These are phyloP conservation scores for Melanogaster broomeanus DNA, from an alignment of 768 basidiomycete species.

Conservation along the genomic window DNA sequence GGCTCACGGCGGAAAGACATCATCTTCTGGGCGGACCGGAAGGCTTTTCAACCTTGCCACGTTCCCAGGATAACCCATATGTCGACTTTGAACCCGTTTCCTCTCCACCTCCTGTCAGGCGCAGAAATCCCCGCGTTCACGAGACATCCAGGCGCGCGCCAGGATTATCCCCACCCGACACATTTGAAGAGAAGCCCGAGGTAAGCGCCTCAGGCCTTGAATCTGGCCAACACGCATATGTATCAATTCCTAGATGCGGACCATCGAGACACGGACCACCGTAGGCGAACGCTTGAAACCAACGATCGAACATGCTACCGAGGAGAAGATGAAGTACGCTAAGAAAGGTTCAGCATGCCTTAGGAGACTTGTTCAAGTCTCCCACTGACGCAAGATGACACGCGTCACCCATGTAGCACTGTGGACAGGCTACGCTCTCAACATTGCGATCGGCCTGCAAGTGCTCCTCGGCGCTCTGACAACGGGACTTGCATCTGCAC, in stretches of 20 bases:
- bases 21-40: slow-evolving; percentile 12
- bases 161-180: slow-evolving; percentile 3
- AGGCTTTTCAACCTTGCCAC: neutral
- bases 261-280: slow-evolving; percentile 41
- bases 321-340: slow-evolving; percentile 48
- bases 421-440: slow-evolving; percentile 35
- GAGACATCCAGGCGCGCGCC: slow-evolving; percentile 4
- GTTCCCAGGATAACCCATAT: slow-evolving; percentile 3
- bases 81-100: slow-evolving; percentile 5
- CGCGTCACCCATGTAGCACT: slow-evolving; percentile 24
- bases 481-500: slow-evolving; percentile 58
- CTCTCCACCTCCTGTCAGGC: slow-evolving; percentile 6
- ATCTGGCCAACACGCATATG: too few species aligned
- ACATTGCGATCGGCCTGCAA: slow-evolving; percentile 60
- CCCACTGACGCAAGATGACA: slow-evolving; percentile 12
- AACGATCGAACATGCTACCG: slow-evolving; percentile 48
- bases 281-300: slow-evolving; percentile 55
- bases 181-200: slow-evolving; percentile 16
- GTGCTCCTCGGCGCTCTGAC: slow-evolving; percentile 67
- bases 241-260: slow-evolving; percentile 11
- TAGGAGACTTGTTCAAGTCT: too few species aligned
- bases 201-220: slow-evolving; percentile 13
- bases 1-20: slow-evolving; percentile 6
- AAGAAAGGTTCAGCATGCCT: slow-evolving; percentile 40
- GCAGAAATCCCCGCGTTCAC: slow-evolving; percentile 18